These are phyloP conservation scores for Naganishia kalamii DNA, from an alignment of 768 basidiomycete genomes.

Conservation along the genomic window DNA sequence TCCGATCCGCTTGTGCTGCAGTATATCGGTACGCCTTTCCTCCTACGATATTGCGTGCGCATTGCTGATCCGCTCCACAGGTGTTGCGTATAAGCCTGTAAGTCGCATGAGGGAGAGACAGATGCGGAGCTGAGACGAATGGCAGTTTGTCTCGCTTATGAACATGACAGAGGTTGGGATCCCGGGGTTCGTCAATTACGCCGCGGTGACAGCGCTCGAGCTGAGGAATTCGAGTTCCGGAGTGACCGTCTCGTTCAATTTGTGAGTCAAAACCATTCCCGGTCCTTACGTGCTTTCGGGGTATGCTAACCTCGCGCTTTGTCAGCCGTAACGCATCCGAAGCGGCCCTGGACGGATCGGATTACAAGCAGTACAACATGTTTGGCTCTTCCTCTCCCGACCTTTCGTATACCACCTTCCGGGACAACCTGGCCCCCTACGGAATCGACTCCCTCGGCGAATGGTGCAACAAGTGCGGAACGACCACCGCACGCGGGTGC, in stretches of 20 bases:
- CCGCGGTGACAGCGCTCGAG: slow-evolving; percentile 32
- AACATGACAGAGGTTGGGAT: slow-evolving; percentile 61
- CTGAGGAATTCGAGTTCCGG: slow-evolving; percentile 23
- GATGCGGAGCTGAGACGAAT: neutral
- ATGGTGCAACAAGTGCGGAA: slow-evolving; percentile 29
- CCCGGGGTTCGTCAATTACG: slow-evolving; percentile 35
- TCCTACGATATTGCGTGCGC: neutral
- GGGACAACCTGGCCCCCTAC: slow-evolving; percentile 26
- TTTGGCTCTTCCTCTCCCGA: slow-evolving; percentile 25
- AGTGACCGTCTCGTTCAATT: slow-evolving; percentile 33
- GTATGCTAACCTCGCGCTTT: neutral
- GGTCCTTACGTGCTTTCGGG: neutral
- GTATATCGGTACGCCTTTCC: slow-evolving; percentile 53
- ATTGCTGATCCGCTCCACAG: neutral
- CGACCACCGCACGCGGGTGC: slow-evolving; percentile 27
- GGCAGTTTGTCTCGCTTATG: slow-evolving; percentile 72
- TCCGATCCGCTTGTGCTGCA: slow-evolving; percentile 72
- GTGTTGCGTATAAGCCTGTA: slow-evolving; percentile 70
- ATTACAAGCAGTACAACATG: slow-evolving; percentile 25
- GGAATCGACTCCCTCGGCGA: slow-evolving; percentile 27
- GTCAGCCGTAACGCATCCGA: slow-evolving; percentile 30
- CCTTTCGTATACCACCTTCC: slow-evolving; percentile 26
- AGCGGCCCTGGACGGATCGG: slow-evolving; percentile 19
- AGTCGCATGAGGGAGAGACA: neutral
- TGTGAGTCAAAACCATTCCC: slow-evolving; percentile 21